phyloP scores from a whole-genome alignment of 176 grass and related monocot genomes.

The Eragrostis curvula region DNA sequence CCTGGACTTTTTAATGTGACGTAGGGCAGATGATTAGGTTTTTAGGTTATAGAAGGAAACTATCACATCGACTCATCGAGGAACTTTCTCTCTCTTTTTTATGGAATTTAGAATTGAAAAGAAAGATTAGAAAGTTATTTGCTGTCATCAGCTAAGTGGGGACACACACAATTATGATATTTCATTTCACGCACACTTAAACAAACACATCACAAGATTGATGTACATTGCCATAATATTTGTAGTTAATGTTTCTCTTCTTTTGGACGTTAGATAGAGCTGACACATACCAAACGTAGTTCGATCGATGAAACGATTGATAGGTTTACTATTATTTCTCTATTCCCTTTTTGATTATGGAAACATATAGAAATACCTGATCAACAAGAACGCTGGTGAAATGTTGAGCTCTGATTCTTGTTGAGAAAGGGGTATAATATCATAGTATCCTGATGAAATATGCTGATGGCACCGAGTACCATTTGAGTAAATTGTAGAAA shows the following conservation, averaged over 20 bases:
- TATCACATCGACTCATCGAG: background rate
- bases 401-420: background rate
- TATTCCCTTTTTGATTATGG: background rate
- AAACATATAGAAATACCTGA: slow-evolving; percentile 3
- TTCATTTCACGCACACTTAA: background rate
- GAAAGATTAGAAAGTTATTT: background rate
- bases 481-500: slow-evolving; percentile 13
- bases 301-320: background rate
- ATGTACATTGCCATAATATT: slow-evolving; percentile 7
- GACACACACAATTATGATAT: background rate
- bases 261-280: background rate
- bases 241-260: background rate
- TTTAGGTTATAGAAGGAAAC: background rate
- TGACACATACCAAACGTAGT: background rate
- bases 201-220: background rate
- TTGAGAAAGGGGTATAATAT: slow-evolving; percentile 4
- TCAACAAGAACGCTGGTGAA: background rate
- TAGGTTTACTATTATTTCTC: background rate
- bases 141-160: background rate
- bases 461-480: background rate
- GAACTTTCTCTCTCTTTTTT: background rate
- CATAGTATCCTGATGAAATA: slow-evolving; percentile 17
- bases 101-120: background rate
- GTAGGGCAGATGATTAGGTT: background rate
- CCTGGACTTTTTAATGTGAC: background rate